These are phyloP conservation scores for Metschnikowia kofuensis DNA, from an alignment of 805 yeast species.

Conservation along the genomic window DNA sequence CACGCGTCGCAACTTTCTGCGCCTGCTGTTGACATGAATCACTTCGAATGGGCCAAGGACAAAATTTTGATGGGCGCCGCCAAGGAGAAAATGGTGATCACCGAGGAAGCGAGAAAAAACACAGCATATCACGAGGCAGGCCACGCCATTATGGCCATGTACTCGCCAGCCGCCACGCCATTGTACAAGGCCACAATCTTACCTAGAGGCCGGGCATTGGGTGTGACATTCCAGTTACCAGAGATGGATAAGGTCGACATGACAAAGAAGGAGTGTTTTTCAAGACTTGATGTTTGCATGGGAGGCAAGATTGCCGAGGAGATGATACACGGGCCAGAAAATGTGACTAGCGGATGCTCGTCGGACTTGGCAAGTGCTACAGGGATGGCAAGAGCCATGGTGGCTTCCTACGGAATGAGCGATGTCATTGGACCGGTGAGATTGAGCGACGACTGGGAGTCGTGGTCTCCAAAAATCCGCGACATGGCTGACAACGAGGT, in stretches of 20 bases:
- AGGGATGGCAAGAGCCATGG: slow-evolving; percentile 92
- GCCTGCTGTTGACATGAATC: slow-evolving; percentile 81
- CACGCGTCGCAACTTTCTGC: slow-evolving; percentile 94
- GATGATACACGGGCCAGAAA: slow-evolving; percentile 82
- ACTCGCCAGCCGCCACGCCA: slow-evolving; percentile 90
- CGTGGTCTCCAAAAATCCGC: slow-evolving; percentile 87
- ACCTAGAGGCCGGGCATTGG: slow-evolving; percentile 95
- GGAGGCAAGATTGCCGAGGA: slow-evolving; percentile 99
- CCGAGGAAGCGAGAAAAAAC: slow-evolving; percentile 88
- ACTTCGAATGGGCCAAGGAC: slow-evolving; percentile 99
- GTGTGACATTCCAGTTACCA: slow-evolving; percentile 95
- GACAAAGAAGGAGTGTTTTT: slow-evolving; percentile 84
- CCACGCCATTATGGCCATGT: slow-evolving; percentile 97
- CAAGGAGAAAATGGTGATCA: slow-evolving; percentile 93
- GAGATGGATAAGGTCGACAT: slow-evolving; percentile 97
- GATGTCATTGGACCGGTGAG: slow-evolving; percentile 90
- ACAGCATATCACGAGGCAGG: slow-evolving; percentile 99
- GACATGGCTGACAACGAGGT: slow-evolving; percentile 94
- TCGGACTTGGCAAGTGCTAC: slow-evolving; percentile 91
- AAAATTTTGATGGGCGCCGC: slow-evolving; percentile 98
- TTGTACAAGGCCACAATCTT: slow-evolving; percentile 94
- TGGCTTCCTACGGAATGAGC: slow-evolving; percentile 94
- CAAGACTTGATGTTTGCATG: slow-evolving; percentile 95
- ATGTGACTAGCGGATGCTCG: slow-evolving; percentile 94
- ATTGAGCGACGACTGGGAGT: slow-evolving; percentile 86